A percentile compares a stretch with the other conserved stretches of the same genome.
These are phyloP conservation scores for Ustulina deusta DNA, from an alignment of 2,329 filamentous ascomycete genomes.

Conservation along the genomic window DNA sequence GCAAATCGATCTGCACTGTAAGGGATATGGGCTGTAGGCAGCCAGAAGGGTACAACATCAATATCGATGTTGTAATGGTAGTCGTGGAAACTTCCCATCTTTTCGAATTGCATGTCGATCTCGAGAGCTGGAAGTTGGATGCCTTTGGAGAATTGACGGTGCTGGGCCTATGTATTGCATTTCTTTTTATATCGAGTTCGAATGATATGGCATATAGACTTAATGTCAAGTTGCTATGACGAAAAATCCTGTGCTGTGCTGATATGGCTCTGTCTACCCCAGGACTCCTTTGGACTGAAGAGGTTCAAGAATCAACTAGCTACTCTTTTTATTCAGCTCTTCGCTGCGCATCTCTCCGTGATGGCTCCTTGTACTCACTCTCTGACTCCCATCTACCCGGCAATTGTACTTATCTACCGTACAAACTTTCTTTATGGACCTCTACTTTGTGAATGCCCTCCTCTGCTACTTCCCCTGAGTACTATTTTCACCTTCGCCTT, in stretches of 20 bases:
- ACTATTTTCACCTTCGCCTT: not conserved
- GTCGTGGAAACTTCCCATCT: not conserved
- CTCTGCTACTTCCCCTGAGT: not conserved
- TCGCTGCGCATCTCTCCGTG: not conserved
- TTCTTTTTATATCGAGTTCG: not conserved
- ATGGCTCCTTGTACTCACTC: not conserved
- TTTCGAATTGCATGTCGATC: not conserved
- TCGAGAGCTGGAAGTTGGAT: not conserved
- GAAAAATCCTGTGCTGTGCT: not conserved
- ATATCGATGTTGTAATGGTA: not conserved
- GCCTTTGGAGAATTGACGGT: slow-evolving; percentile 2
- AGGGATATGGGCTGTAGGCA: not conserved
- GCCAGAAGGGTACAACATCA: not conserved
- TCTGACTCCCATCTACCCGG: not conserved
- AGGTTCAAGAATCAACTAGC: not conserved
- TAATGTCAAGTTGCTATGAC: not conserved
- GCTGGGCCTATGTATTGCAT: not conserved
- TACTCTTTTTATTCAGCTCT: not conserved
- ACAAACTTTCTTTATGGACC: not conserved
- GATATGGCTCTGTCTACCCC: not conserved
- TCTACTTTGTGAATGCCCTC: not conserved
- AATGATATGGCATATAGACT: not conserved
- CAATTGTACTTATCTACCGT: not conserved
- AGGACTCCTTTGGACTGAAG: not conserved
- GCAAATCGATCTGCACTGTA: not conserved